Percentiles rank a stretch among this genome's conserved stretches.
Conservation (phyloP, 805 yeast species). For the Candida oleophila region DNA sequence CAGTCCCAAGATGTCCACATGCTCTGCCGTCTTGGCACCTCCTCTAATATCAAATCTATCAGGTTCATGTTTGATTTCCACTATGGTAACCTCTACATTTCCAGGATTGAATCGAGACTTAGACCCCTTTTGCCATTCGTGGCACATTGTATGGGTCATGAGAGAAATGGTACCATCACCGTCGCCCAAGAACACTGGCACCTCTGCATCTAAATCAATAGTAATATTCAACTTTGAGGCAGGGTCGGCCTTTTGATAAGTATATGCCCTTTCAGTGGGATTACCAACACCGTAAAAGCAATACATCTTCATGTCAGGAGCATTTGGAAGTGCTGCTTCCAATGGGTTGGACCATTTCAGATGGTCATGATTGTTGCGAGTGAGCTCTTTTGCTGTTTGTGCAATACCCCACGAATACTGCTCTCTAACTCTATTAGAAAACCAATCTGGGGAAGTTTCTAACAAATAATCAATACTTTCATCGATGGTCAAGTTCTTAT, state of each 20-base stretch:
- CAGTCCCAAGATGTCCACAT: constrained; percentile 93
- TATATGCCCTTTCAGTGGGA: constrained; percentile 92
- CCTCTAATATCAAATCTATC: constrained; percentile 93
- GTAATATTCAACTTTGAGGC: constrained; percentile 60
- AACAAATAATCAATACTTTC: constrained; percentile 68
- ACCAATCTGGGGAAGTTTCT: constrained; percentile 75
- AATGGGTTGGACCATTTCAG: constrained; percentile 93
- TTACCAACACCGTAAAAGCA: constrained; percentile 97
- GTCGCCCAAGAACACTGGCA: constrained; percentile 78
- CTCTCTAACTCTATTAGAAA: constrained; percentile 56
- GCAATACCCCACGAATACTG: constrained; percentile 84
- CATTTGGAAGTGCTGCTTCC: constrained; percentile 87
- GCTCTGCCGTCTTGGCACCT: constrained; percentile 97
- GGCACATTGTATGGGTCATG: constrained; percentile 85
- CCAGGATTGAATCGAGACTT: constrained; percentile 80
- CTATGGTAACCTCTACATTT: constrained; percentile 65
- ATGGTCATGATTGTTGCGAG: constrained; percentile 64
- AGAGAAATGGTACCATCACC: constrained; percentile 96
- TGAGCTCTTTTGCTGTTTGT: constrained; percentile 54
- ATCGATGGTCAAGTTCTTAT: constrained; percentile 58
- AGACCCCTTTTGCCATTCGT: constrained; percentile 73
- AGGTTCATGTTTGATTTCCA: constrained; percentile 92
- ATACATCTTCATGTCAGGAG: constrained; percentile 86
- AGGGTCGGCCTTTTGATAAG: constrained; percentile 65
- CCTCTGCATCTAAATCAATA: constrained; percentile 60